Percentiles rank a stretch among this genome's conserved stretches.
Conservation (phyloP, 768 basidiomycete genomes). For the Hydnomerulius pinastri region DNA sequence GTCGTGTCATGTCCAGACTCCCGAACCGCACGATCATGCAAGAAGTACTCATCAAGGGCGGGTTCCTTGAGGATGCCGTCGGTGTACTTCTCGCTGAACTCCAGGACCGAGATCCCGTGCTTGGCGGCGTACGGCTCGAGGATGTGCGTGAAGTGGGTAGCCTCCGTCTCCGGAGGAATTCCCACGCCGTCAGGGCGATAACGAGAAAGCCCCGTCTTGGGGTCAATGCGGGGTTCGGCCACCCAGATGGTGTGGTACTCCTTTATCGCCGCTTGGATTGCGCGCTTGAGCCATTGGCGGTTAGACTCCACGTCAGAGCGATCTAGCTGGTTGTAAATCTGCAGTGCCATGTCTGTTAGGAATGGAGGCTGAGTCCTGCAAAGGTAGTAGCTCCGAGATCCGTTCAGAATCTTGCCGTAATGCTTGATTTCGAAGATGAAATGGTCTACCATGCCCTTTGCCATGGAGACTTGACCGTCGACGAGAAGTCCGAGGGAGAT, state of each 20-base stretch:
- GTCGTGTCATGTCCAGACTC: constrained; percentile 97
- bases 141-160: constrained; percentile 96
- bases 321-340: constrained; percentile 96
- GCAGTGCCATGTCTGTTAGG: constrained; percentile 97
- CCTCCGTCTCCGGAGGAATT: constrained; percentile 98
- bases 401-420: constrained; percentile 96
- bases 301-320: constrained; percentile 76
- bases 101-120: constrained; percentile 89
- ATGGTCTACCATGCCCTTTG: constrained; percentile 97
- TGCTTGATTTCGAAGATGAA: constrained; percentile 99
- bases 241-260: constrained; percentile 99
- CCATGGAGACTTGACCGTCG: constrained; percentile 92
- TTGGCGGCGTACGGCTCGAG: constrained; percentile 93
- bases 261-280: constrained; percentile 97
- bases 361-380: constrained; percentile 97
- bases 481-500: constrained; percentile 92
- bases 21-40: constrained; percentile 94
- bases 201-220: constrained; percentile 90
- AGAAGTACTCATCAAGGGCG: constrained; percentile 92
- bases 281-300: constrained; percentile 90
- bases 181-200: constrained; percentile 93
- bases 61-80: constrained; percentile 82
- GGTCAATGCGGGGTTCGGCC: constrained; percentile 90
- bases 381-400: constrained; percentile 93
- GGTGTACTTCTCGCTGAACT: constrained; percentile 97